Base-by-base conservation (phyloP, 192 early-diverging fungal genomes). In the Chytriomyces sp. region DNA sequence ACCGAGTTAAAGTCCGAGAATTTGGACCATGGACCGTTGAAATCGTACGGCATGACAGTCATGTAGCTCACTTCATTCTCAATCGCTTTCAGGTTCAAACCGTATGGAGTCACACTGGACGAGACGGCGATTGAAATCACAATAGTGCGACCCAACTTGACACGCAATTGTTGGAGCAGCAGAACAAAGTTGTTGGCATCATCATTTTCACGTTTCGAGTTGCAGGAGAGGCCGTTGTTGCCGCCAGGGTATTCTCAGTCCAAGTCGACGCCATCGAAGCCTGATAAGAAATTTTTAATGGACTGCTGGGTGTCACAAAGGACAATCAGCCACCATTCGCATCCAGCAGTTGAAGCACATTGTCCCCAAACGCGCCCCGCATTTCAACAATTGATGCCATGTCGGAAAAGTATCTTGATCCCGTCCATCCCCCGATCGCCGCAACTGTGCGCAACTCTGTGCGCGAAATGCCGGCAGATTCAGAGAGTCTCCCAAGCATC, bases 191-290 rank as follows among this genome's bases (percentile, higher is more conserved):
- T 92, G 3, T 76, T 79, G 8, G 89, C n/a, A n/a, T n/a, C 80
- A 67, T 94, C 93, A 66, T 90, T n/a, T 0, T 53, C 62, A 49
- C 83, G 18, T 7, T 18, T 23, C 8, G 24, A 8, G 26, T 63
- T 85, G 66, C 90, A 93, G 7, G 83, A 78, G 59, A 85, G 86
- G 59, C 91, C 88, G n/a, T n/a, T n/a, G 28, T 86, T 77, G 50
- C 89, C 81, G 35, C 91, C 89, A 16, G 92, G 92, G 68, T 91
- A 93, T 79, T 93, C 92, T 81, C 81, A 93, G 78, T 93, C 93
- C 69, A 94, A 82, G 76, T 94, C 93, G 67, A 91, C 85, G 69
- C 93, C 93, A 82, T 93, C 91, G 3, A 92, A 35, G 8, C 50
- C 50, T 53, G 50, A 18, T 10, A 53, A n/a, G 50, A 53, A 53